phyloP scores from a whole-genome alignment of 352 stramenopile species.

The Blastocystis sp. region DNA sequence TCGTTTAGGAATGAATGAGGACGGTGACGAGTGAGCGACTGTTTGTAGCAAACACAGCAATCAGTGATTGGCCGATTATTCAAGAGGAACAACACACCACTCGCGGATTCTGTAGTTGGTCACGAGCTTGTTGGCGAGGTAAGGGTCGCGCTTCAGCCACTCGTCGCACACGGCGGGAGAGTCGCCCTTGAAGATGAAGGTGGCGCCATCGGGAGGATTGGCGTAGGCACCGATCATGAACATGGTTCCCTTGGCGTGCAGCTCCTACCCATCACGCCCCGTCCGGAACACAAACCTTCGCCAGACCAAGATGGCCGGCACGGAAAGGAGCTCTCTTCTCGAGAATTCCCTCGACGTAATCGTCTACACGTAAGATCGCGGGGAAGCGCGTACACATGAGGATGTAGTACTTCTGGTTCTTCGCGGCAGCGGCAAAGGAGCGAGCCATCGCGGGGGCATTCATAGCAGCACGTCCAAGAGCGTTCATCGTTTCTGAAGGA shows the following conservation, averaged over 20 bases:
- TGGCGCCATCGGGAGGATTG: conserved; percentile 68
- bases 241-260: conserved; percentile 66
- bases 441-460: conserved; percentile 50
- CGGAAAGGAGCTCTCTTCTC: conserved; percentile 70
- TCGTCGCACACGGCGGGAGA: conserved; percentile 64
- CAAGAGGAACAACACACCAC: conserved; percentile 70
- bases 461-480: conserved; percentile 42
- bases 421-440: conserved; percentile 41
- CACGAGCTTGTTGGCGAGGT: conserved; percentile 65
- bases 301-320: conserved; percentile 61
- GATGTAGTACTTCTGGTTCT: conserved; percentile 69
- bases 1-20: conserved; percentile 61
- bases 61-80: conserved; percentile 65
- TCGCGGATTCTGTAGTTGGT: conserved; percentile 69
- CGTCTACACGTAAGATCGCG: conserved; percentile 23
- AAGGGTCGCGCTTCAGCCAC: conserved; percentile 68
- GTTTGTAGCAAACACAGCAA: conserved; percentile 48
- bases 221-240: conserved; percentile 68
- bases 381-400: conserved; percentile 27
- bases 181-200: conserved; percentile 69
- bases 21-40: not conserved
- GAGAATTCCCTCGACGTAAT: conserved; percentile 69
- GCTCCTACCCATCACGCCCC: conserved; percentile 20
- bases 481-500: conserved; percentile 45
- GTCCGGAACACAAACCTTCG: conserved; percentile 3